Evolutionary conservation across 225 moss, liverwort and hornwort species (phyloP).

Genomic region (Bryoerythrophyllum caledonicum): DNA sequence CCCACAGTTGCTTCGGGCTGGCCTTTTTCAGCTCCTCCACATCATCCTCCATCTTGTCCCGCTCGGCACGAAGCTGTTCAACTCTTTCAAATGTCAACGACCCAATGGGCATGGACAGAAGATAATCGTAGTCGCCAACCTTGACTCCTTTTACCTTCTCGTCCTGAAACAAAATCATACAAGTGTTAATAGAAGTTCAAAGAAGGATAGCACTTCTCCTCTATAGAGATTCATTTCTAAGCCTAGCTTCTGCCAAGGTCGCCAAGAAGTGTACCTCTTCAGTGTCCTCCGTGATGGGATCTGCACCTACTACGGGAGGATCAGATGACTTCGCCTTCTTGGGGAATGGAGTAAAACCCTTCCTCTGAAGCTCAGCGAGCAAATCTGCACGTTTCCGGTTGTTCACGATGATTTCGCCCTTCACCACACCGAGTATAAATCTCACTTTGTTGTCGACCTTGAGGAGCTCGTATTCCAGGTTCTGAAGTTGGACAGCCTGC

Average conservation of each 20-base stretch:
- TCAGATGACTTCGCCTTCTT: slow-evolving; percentile 69
- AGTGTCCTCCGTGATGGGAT: slow-evolving; percentile 41
- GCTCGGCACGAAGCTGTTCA: slow-evolving; percentile 62
- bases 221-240: background rate
- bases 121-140: slow-evolving; percentile 81
- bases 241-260: background rate
- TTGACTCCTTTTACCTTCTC: slow-evolving; percentile 45
- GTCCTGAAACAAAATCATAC: slow-evolving; percentile 26
- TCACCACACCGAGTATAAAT: slow-evolving; percentile 87
- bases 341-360: slow-evolving; percentile 89
- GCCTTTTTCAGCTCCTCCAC: slow-evolving; percentile 77
- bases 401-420: slow-evolving; percentile 84
- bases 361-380: slow-evolving; percentile 63
- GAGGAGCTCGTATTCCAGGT: slow-evolving; percentile 67
- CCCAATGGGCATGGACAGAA: slow-evolving; percentile 89
- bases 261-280: slow-evolving; percentile 41
- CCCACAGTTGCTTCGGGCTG: slow-evolving; percentile 77
- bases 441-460: slow-evolving; percentile 95
- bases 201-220: background rate
- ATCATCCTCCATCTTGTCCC: slow-evolving; percentile 67
- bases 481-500: slow-evolving; percentile 81
- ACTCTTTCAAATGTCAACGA: slow-evolving; percentile 92
- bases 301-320: slow-evolving; percentile 79
- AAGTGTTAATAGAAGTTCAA: background rate
- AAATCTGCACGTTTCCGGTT: slow-evolving; percentile 88